Evolutionary conservation across 768 basidiomycete species (phyloP), one percentile per base, ranked within the genome.

Genomic region (Russula foetens): DNA sequence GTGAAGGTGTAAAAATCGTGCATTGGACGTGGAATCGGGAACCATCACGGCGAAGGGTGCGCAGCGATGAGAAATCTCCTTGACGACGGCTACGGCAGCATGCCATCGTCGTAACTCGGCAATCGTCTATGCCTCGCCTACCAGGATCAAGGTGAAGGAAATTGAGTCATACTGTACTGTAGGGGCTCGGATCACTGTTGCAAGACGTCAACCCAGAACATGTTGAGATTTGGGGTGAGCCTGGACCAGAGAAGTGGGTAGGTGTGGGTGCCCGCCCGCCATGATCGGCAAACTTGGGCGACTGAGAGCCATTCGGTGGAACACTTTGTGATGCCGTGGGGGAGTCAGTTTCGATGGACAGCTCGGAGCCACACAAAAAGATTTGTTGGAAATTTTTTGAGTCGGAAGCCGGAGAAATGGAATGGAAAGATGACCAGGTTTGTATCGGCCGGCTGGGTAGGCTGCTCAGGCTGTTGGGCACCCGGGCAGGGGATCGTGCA

Each of bases 291-390:
- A 19, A 61, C 56, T 21, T 58, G 60, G 8, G 60, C 58, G 49
- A 61, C n/a, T n/a, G 56, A 43, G 47, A 61, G 53, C 60, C 60
- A 61, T 8, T 52, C 60, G 12, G 59, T n/a, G 59, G 28, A 38
- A 54, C 38, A 41, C 26, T 29, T 48, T 49, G 21, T 33, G 38
- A 60, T 49, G 33, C 23, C 1, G n/a, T 15, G 23, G 33, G 7
- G 44, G 2, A 7, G 45, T n/a, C 11, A 15, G 29, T 19, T n/a
- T 60, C 38, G 58, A 29, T 23, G 28, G 17, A 19, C 19, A n/a
- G 53, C 21, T 54, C 59, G 17, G 59, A 19, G 31, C 53, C 54
- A 38, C 28, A 60, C 23, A 54, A 49, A n/a, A n/a, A n/a, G 28
- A 60, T 54, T 11, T 54, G 59, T 19, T 54, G 46, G 35, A 60